phyloP scores from a whole-genome alignment of 2,329 filamentous ascomycete species.

The Curvularia hawaiiensis region DNA sequence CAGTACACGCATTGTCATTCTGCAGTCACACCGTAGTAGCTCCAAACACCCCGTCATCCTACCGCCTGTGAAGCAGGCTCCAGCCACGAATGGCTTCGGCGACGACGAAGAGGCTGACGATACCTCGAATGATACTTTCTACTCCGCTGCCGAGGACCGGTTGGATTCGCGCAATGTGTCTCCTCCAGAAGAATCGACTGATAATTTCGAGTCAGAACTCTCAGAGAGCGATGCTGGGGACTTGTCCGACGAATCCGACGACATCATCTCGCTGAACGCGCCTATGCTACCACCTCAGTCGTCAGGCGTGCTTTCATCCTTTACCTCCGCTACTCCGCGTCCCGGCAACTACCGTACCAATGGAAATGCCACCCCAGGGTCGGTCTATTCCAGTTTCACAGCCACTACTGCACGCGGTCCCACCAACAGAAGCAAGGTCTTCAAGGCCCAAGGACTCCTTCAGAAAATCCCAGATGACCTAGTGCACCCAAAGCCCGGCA shows the following conservation, averaged over 20 bases:
- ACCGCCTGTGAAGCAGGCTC: slow-evolving; percentile 50
- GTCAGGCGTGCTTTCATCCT: slow-evolving; percentile 78
- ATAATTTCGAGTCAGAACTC: slow-evolving; percentile 60
- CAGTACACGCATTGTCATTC: slow-evolving; percentile 82
- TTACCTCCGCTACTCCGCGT: slow-evolving; percentile 81
- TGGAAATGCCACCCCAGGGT: slow-evolving; percentile 81
- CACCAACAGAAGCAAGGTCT: slow-evolving; percentile 75
- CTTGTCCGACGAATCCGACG: slow-evolving; percentile 89
- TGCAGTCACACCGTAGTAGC: slow-evolving; percentile 61
- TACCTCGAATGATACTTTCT: slow-evolving; percentile 89
- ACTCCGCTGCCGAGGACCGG: slow-evolving; percentile 82
- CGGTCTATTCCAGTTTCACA: slow-evolving; percentile 87
- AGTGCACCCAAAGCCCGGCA: slow-evolving; percentile 80
- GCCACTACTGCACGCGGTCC: slow-evolving; percentile 76
- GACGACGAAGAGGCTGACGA: slow-evolving; percentile 81
- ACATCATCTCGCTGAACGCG: slow-evolving; percentile 87
- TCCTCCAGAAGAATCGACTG: slow-evolving; percentile 50
- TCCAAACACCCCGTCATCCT: slow-evolving; percentile 56
- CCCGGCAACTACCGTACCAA: slow-evolving; percentile 72
- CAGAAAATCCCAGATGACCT: slow-evolving; percentile 75
- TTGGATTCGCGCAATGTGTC: slow-evolving; percentile 45
- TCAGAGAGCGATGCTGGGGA: slow-evolving; percentile 73
- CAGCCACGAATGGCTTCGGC: slow-evolving; percentile 63
- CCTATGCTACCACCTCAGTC: slow-evolving; percentile 78
- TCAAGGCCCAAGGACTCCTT: slow-evolving; percentile 80